Evolutionary conservation across 1,284 basidiomycete species (phyloP), one percentile per base, ranked within the genome.

Genomic region (Coniferiporia sulphurascens): DNA sequence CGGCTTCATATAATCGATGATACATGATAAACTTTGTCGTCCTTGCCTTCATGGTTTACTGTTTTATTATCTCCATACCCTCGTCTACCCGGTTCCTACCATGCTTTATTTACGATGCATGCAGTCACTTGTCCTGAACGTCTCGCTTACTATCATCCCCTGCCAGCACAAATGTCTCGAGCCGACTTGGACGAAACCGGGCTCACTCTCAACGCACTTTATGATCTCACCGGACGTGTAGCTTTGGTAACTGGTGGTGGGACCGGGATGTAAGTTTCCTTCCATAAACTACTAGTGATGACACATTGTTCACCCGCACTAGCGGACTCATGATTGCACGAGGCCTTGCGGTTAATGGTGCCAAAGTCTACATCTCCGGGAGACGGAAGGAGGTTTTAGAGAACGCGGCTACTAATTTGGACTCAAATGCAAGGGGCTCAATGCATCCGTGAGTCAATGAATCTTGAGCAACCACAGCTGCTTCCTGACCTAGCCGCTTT

Each of bases 281-380:
- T 17, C 8, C 38, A 15, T 53, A 2, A 35, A 46, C 27, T 27
- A 34, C 27, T 56, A 41, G 15, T 41, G 3, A 12, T 3, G 38
- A 8, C 12, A 41, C 12, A 8, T 36, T 41, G 43, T 52, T 15
- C 51, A 27, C 7, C 19, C 2, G 21, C 15, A 46, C 6, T n/a
- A 68, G 67, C 54, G 74, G 74, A 1, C 63, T 74, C 12, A 75
- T 76, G 74, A 72, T 73, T 36, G 70, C 74, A 1, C 68, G 70
- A 55, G 72, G 70, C 3, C 66, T 76, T 13, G 70, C 72, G 6
- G 68, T 67, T 9, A 74, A 74, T 60, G 74, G 74, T 7, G 75
- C 74, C 13, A 69, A 67, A 32, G 74, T 76, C 17, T 76, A 76
- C 65, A 71, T 76, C 52, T 63, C 63, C 12, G 65, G 66, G 8